Conservation (phyloP, 129 eudicot species). For the Helianthus tuberosus region DNA sequence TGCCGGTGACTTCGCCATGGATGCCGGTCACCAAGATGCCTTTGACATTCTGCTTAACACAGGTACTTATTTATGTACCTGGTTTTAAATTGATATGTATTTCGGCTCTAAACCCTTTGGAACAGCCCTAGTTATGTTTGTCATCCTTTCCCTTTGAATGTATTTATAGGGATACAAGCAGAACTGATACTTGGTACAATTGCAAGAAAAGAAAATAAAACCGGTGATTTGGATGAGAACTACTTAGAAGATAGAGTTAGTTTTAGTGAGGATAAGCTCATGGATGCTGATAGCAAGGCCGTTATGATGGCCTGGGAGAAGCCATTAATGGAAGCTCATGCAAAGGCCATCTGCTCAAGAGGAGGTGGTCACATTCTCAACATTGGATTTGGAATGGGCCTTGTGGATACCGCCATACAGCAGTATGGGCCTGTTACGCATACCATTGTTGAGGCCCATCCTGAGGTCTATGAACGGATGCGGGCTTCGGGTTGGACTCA, state of each 20-base stretch:
- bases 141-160: neutral
- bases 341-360: constrained; percentile 80
- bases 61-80: constrained; percentile 26
- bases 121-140: neutral
- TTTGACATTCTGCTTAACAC: constrained; percentile 80
- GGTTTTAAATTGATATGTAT: too few species aligned
- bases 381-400: constrained; percentile 98
- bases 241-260: constrained; percentile 89
- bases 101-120: too few species aligned
- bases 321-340: constrained; percentile 98
- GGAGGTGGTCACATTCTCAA: constrained; percentile 86
- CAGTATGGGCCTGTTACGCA: constrained; percentile 66
- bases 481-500: constrained; percentile 78
- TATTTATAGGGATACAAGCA: constrained; percentile 74
- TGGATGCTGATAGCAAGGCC: constrained; percentile 93
- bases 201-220: constrained; percentile 65
- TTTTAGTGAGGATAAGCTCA: constrained; percentile 94
- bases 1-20: constrained; percentile 97
- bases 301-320: constrained; percentile 99
- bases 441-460: constrained; percentile 96
- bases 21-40: constrained; percentile 78
- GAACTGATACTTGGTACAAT: constrained; percentile 93
- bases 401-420: constrained; percentile 91
- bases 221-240: constrained; percentile 49
- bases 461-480: constrained; percentile 84